A percentile compares a stretch with the other conserved stretches of the same genome.
phyloP scores from a whole-genome alignment of 495 filamentous ascomycete species.

The Aspergillus affinis region DNA sequence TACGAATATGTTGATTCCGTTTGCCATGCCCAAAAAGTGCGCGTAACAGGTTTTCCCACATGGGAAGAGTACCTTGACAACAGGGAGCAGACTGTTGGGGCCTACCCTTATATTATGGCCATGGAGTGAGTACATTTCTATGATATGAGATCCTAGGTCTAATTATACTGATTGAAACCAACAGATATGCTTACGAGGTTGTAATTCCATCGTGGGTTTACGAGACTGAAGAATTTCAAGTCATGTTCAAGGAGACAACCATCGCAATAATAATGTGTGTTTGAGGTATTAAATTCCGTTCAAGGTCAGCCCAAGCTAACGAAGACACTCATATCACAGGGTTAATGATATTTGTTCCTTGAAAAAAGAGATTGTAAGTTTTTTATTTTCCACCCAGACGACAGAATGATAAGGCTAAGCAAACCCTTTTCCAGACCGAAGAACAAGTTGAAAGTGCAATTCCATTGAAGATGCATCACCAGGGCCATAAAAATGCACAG shows the following conservation, averaged over 20 bases:
- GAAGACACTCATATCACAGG: neutral
- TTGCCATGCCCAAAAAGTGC: neutral
- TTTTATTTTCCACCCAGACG: neutral
- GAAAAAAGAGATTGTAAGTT: neutral
- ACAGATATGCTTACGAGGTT: neutral
- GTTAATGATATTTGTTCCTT: neutral
- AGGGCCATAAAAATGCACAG: neutral
- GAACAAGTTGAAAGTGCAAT: neutral
- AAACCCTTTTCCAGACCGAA: neutral
- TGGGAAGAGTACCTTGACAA: neutral
- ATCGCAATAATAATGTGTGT: neutral
- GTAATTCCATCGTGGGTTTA: neutral
- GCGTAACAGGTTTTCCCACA: neutral
- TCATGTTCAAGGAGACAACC: neutral
- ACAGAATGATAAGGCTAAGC: too few species aligned
- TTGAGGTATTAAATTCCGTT: too few species aligned
- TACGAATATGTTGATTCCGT: neutral
- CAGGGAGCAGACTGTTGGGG: neutral
- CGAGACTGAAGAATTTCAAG: neutral
- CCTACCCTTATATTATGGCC: neutral
- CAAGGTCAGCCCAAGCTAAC: too few species aligned
- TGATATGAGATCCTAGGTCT: too few species aligned
- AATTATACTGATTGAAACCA: too few species aligned
- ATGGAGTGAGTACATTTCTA: neutral
- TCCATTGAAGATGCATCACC: neutral